phyloP scores from a whole-genome alignment of 306 rosid genomes.

The Vigna hirtella region DNA sequence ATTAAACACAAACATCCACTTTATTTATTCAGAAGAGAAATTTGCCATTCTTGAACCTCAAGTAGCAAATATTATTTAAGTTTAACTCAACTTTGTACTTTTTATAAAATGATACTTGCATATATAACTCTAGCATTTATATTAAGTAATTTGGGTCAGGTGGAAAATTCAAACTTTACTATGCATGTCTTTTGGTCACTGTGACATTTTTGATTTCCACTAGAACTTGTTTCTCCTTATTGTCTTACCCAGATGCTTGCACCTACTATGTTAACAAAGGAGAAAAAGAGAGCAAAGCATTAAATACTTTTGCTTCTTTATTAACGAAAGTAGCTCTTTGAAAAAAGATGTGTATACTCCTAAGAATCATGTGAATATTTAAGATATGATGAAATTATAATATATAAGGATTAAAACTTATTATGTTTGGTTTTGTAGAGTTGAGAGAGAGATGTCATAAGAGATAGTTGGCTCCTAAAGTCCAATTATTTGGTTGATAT shows the following conservation, averaged over 20 bases:
- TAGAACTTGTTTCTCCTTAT: slow-evolving; percentile 7
- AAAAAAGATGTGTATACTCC: background rate
- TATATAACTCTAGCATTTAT: background rate
- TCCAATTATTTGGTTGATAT: slow-evolving; percentile 37
- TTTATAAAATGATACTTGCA: no score
- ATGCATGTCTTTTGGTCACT: background rate
- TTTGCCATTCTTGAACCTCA: slow-evolving; percentile 22
- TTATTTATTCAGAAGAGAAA: slow-evolving; percentile 33
- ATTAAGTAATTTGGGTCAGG: no score
- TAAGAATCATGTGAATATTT: slow-evolving; percentile 22
- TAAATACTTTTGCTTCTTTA: slow-evolving; percentile 23
- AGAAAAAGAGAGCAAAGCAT: slow-evolving; percentile 6
- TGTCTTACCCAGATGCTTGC: slow-evolving; percentile 16
- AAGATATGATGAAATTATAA: no score
- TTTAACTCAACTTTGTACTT: no score
- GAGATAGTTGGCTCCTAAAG: background rate
- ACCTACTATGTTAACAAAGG: background rate
- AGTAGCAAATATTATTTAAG: background rate
- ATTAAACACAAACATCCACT: slow-evolving; percentile 43
- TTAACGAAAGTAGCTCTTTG: background rate
- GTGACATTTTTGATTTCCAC: slow-evolving; percentile 20
- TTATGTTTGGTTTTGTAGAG: no score
- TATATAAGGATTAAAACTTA: no score
- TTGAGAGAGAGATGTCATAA: background rate
- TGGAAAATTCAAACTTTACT: no score